Percentiles rank a stretch among this genome's conserved stretches.
Evolutionary conservation across 129 eudicot species (phyloP).

Genomic region (Erigeron canadensis): DNA sequence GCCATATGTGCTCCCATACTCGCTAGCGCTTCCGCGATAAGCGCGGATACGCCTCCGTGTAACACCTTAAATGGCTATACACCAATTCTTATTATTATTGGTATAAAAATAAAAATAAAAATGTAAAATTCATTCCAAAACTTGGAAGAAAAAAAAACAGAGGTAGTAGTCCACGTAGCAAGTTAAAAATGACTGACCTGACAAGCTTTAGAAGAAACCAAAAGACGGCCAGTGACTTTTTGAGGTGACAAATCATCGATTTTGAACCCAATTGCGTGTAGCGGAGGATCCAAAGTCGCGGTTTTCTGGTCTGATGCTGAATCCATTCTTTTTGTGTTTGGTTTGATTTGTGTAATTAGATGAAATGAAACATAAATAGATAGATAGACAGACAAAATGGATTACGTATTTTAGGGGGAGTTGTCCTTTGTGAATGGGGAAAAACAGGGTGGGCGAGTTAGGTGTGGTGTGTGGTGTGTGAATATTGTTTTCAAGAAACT

Average conservation of each 20-base stretch:
- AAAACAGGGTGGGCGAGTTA: no score
- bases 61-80: conserved; percentile 79
- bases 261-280: conserved; percentile 62
- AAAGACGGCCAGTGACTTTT: conserved; percentile 66
- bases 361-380: background rate
- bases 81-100: background rate
- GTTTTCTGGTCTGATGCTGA: conserved; percentile 35
- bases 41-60: conserved; percentile 91
- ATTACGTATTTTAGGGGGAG: no score
- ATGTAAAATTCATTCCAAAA: background rate
- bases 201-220: conserved; percentile 52
- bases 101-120: no score
- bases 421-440: no score
- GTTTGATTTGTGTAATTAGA: background rate
- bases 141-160: no score
- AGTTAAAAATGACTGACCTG: conserved; percentile 43
- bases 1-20: conserved; percentile 85
- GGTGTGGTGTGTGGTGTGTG: no score
- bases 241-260: conserved; percentile 52
- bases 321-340: conserved; percentile 5
- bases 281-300: conserved; percentile 55
- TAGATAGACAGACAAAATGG: no score
- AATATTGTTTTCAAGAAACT: no score
- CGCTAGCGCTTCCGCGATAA: conserved; percentile 76
- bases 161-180: no score